Percentiles rank a stretch among this genome's conserved stretches.
Conservation (phyloP, 805 yeast genomes). For the Ogataea dorogensis region DNA sequence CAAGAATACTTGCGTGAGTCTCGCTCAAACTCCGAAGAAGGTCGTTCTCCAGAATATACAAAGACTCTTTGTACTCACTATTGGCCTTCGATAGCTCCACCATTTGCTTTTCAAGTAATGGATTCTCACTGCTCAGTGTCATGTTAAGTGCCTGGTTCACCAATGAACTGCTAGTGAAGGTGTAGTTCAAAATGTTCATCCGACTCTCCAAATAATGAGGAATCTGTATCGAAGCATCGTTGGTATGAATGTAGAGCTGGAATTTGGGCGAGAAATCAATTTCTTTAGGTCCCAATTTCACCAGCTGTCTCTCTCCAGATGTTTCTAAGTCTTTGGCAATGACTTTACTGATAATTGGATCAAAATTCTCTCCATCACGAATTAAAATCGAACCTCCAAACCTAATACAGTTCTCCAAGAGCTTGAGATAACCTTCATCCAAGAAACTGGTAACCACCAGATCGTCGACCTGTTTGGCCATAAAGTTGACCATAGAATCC, state of each 20-base stretch:
- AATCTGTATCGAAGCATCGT: constrained; percentile 47
- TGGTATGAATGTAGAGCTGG: constrained; percentile 57
- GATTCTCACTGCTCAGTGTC: constrained; percentile 53
- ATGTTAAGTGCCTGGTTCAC: constrained; percentile 60
- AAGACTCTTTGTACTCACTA: constrained; percentile 54
- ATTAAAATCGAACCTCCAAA: constrained; percentile 78
- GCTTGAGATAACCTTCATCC: constrained; percentile 62
- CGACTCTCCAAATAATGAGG: constrained; percentile 61
- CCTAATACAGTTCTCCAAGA: constrained; percentile 74
- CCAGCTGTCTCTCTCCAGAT: constrained; percentile 68
- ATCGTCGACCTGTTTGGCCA: constrained; percentile 38
- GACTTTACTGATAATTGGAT: constrained; percentile 68
- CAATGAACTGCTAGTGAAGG: constrained; percentile 66
- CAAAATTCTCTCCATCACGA: constrained; percentile 76
- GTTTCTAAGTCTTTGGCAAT: constrained; percentile 57
- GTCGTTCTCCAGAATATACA: constrained; percentile 56
- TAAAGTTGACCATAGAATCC: constrained; percentile 41
- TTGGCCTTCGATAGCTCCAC: constrained; percentile 51
- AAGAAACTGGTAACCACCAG: constrained; percentile 65
- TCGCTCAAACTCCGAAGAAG: constrained; percentile 57
- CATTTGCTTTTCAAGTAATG: constrained; percentile 65
- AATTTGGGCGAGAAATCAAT: constrained; percentile 70
- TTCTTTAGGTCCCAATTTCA: constrained; percentile 58
- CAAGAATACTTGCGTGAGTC: constrained; percentile 62
- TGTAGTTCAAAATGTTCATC: constrained; percentile 64